phyloP scores from a whole-genome alignment of 1,139 yeast genomes.

The Geotrichum macrosporum region DNA sequence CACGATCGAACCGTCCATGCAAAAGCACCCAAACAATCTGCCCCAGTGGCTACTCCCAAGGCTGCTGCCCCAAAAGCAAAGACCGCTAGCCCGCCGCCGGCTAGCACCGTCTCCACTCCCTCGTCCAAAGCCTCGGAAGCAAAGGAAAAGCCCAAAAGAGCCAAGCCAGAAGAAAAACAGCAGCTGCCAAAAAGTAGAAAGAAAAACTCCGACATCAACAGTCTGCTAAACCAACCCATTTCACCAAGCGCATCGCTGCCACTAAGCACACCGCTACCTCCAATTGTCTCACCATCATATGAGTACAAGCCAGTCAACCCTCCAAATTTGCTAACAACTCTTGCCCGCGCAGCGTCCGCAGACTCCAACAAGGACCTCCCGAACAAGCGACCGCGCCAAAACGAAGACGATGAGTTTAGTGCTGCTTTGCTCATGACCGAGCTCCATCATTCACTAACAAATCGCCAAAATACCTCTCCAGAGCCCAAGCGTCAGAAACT shows the following conservation, averaged over 20 bases:
- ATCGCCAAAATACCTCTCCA: conserved; percentile 4
- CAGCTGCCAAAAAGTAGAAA: background rate
- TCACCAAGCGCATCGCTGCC: too few relatives aligned
- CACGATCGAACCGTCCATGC: conserved; percentile 76
- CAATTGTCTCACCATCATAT: background rate
- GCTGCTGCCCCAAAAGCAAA: too few relatives aligned
- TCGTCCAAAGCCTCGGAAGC: background rate
- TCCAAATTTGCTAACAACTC: conserved; percentile 9
- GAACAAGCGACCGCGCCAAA: conserved; percentile 5
- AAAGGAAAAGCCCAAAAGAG: background rate
- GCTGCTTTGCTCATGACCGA: conserved; percentile 34
- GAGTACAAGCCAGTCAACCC: background rate
- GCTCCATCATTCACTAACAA: conserved; percentile 27
- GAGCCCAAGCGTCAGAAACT: conserved; percentile 4
- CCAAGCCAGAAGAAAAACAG: background rate
- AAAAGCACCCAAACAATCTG: conserved; percentile 20
- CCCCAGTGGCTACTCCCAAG: conserved; percentile 1
- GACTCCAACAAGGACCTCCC: conserved; percentile 12
- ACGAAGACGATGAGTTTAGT: conserved; percentile 27
- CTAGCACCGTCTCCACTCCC: background rate
- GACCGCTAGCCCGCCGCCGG: too few relatives aligned
- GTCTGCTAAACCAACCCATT: conserved; percentile 5
- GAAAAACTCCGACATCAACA: conserved; percentile 5
- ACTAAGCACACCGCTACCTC: background rate
- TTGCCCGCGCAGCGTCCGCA: conserved; percentile 16